phyloP scores from a whole-genome alignment of 2,329 filamentous ascomycete genomes.

The Beauveria scarabaeidicola region DNA sequence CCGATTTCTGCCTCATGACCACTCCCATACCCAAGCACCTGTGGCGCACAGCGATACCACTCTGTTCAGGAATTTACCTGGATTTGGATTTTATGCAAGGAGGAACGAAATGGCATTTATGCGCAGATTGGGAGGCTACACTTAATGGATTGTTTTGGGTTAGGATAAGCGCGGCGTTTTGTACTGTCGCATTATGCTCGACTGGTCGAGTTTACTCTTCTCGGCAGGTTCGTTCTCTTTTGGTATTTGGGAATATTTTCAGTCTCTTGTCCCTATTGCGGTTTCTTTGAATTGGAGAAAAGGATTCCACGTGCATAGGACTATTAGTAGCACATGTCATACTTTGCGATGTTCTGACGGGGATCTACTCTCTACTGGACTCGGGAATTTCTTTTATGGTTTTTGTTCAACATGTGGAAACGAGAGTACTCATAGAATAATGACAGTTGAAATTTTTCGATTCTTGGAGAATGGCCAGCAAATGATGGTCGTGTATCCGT shows the following conservation, averaged over 20 bases:
- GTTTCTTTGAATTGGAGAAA: background rate
- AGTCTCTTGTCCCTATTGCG: background rate
- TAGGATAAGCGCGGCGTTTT: constrained; percentile 5
- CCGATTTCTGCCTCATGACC: background rate
- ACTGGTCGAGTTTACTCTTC: constrained; percentile 1
- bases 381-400: background rate
- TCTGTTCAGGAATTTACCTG: constrained; percentile 16
- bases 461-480: too few species aligned
- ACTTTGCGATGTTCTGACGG: background rate
- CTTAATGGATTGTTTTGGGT: background rate
- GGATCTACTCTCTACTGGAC: background rate
- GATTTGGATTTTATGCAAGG: background rate
- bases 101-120: background rate
- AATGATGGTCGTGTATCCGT: background rate
- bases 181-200: background rate
- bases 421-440: background rate
- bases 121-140: background rate
- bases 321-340: background rate
- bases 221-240: background rate
- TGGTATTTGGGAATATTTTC: background rate
- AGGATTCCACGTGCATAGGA: background rate
- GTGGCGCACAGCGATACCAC: background rate
- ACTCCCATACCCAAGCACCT: background rate
- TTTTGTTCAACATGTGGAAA: background rate
- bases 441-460: background rate